Conservation (phyloP, 2,329 filamentous ascomycete genomes). For the Aspergillus glaucus region DNA sequence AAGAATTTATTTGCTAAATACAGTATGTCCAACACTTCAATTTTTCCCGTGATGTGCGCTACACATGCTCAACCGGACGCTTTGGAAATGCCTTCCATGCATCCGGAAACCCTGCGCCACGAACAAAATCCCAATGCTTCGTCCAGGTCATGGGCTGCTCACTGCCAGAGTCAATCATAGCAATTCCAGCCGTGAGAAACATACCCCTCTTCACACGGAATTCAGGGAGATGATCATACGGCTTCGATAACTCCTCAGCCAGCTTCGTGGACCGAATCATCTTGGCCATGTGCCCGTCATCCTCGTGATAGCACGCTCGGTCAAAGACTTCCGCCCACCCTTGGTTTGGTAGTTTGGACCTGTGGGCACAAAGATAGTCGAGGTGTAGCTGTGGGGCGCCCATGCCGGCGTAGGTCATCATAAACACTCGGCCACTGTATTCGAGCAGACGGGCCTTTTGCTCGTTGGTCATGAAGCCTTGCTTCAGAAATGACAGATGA, state of each 20-base stretch:
- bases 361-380: background rate
- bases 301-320: background rate
- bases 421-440: background rate
- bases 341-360: background rate
- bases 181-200: too few species aligned
- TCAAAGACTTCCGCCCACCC: background rate
- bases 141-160: too few species aligned
- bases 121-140: too few species aligned
- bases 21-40: too few species aligned
- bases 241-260: background rate
- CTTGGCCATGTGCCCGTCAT: background rate
- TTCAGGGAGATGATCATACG: too few species aligned
- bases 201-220: too few species aligned
- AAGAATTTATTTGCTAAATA: too few species aligned
- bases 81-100: too few species aligned
- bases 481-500: background rate
- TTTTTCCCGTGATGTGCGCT: too few species aligned
- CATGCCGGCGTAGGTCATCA: background rate
- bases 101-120: too few species aligned
- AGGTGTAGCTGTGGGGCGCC: background rate
- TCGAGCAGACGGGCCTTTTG: constrained; percentile 8
- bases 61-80: too few species aligned
- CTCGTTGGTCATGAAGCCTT: background rate
- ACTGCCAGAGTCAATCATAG: too few species aligned
- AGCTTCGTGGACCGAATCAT: background rate